Evolutionary conservation across 2,329 filamentous ascomycete species (phyloP), one percentile per base, ranked within the genome.

Genomic region (Apiospora phragmitis): DNA sequence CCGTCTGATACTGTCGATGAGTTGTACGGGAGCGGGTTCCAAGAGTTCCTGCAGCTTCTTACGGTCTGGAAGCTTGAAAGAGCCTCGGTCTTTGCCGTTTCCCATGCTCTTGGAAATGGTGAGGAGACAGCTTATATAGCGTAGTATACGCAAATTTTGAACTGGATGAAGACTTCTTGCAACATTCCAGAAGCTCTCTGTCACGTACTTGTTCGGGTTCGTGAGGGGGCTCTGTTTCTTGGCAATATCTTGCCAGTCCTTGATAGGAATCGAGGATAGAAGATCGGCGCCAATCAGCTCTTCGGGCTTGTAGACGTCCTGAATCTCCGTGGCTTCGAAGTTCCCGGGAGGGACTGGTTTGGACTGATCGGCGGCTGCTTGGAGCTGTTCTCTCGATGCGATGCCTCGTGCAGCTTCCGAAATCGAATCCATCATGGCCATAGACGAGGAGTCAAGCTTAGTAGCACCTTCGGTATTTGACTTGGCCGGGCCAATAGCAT

Each of bases 271-370:
- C 16, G 89, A 83, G 68, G 89, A 88, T 79, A 94, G 86, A 32
- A 92, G 88, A 47, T 93, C 90, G 29, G 83, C 81, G 1, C 92
- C 92, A 69, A 96, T 90, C 47, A 96, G 84, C 9, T 84, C 84
- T 41, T 90, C 85, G 21, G 90, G 85, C 4, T 91, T 85, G 80
- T 96, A 96, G 47, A 94, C 93, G 70, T 94, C 91, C 72, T 91
- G 87, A 29, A 93, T 88, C 59, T 89, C 89, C 35, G 86, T 84
- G 1, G 93, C 93, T 4, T 88, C 84, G 41, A 90, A 82, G 77
- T 95, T 93, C 72, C 91, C 88, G 66, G 85, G 87, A 6, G 93
- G 93, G 35, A 94, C 89, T 1, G 93, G 93, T 79, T 94, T 94
- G 69, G 89, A 87, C 24, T 87, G 86, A 75, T 94, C 90, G 45